Conservation (phyloP, 192 early-diverging fungal genomes). For the Phycomyces blakesleeanus region DNA sequence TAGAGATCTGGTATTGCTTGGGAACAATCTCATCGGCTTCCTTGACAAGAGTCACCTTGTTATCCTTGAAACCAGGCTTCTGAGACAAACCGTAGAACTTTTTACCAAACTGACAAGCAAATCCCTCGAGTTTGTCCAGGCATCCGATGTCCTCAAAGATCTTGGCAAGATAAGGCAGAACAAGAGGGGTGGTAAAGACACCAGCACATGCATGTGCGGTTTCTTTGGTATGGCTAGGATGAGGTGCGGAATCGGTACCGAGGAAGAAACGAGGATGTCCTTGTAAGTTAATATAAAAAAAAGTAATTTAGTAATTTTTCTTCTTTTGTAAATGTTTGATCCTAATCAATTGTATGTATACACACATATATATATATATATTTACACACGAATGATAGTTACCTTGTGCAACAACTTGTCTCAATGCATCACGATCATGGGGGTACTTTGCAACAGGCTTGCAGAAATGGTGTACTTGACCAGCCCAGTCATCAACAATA, state of each 20-base stretch:
- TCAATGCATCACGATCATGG: constrained; percentile 84
- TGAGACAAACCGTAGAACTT: constrained; percentile 77
- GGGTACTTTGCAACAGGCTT: constrained; percentile 98
- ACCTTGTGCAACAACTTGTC: constrained; percentile 75
- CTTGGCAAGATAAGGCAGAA: constrained; percentile 83
- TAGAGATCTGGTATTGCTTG: constrained; percentile 45
- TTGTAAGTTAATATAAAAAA: constrained; percentile 3
- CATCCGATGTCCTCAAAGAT: constrained; percentile 83
- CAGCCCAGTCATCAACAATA: constrained; percentile 97
- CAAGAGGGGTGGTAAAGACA: constrained; percentile 87
- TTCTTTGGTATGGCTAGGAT: constrained; percentile 86
- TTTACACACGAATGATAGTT: constrained; percentile 10
- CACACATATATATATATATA: no score
- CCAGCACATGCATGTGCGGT: constrained; percentile 79
- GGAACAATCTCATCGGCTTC: constrained; percentile 46
- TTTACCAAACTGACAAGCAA: constrained; percentile 83
- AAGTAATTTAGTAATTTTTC: not conserved
- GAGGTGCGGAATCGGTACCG: constrained; percentile 95
- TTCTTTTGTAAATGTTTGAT: constrained; percentile 2
- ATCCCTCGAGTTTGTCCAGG: constrained; percentile 74
- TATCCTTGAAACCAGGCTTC: constrained; percentile 39
- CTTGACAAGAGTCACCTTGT: constrained; percentile 41
- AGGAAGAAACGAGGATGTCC: constrained; percentile 96
- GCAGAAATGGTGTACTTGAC: constrained; percentile 93
- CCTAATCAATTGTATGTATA: no score